Conservation (phyloP, 495 filamentous ascomycete species). For the Aspergillus campestris region DNA sequence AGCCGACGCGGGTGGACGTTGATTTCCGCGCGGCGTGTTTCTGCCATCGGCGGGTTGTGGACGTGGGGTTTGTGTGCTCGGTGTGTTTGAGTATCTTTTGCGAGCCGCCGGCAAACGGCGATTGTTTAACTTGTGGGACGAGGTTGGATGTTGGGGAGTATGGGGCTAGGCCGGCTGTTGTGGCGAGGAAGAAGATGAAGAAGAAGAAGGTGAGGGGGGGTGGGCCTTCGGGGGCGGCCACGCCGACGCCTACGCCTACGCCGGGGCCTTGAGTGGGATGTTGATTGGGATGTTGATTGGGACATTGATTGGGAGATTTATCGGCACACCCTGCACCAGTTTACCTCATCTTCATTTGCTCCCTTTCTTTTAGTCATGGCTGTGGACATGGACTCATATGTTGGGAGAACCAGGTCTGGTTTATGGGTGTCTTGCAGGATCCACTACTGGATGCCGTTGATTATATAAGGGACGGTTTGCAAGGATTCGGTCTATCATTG, state of each 20-base stretch:
- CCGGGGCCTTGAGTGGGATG: slow-evolving; percentile 32
- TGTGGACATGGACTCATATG: too few relatives aligned
- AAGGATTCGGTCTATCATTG: neutral
- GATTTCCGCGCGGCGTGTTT: slow-evolving; percentile 98
- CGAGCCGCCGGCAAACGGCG: slow-evolving; percentile 52
- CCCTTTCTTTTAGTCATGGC: neutral
- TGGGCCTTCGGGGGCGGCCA: slow-evolving; percentile 32
- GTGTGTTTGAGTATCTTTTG: slow-evolving; percentile 87
- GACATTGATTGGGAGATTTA: too few relatives aligned
- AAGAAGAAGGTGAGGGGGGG: slow-evolving; percentile 51
- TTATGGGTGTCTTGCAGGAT: too few relatives aligned
- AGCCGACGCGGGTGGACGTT: slow-evolving; percentile 76
- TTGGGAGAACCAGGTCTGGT: too few relatives aligned
- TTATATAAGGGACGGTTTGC: too few relatives aligned
- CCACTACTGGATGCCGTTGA: too few relatives aligned
- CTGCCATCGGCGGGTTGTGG: slow-evolving; percentile 84
- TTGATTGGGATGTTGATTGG: too few relatives aligned
- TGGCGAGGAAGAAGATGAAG: slow-evolving; percentile 64
- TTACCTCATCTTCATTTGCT: too few relatives aligned
- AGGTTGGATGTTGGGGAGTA: slow-evolving; percentile 68
- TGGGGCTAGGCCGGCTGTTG: slow-evolving; percentile 64
- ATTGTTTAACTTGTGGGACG: slow-evolving; percentile 88
- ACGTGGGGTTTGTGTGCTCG: slow-evolving; percentile 90
- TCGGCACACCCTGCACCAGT: too few relatives aligned
- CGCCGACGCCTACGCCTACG: slow-evolving; percentile 34